Evolutionary conservation across 192 early-diverging fungal species (phyloP).

Genomic region (Kappamyces sp.): DNA sequence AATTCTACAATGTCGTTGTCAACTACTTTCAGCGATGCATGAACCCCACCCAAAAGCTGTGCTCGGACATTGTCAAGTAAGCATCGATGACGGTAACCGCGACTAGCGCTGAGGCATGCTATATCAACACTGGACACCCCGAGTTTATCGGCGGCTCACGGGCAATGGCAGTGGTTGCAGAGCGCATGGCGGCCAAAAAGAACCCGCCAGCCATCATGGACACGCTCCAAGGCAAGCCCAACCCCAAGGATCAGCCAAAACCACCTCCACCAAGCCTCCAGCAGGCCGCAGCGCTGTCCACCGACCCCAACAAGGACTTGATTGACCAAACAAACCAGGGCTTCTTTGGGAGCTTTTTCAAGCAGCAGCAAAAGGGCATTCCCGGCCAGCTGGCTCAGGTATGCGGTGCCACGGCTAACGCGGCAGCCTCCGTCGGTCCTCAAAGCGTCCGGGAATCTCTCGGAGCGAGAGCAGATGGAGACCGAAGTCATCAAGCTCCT

Average conservation of each 20-base stretch:
- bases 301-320: slow-evolving; percentile 50
- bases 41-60: slow-evolving; percentile 90
- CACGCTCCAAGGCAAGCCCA: slow-evolving; percentile 19
- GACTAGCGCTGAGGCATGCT: slow-evolving; percentile 83
- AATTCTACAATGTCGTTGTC: slow-evolving; percentile 89
- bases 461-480: slow-evolving; percentile 96
- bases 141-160: slow-evolving; percentile 98
- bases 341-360: slow-evolving; percentile 98
- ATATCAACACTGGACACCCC: slow-evolving; percentile 98
- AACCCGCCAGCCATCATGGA: slow-evolving; percentile 27
- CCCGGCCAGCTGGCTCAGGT: slow-evolving; percentile 52
- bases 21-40: slow-evolving; percentile 88
- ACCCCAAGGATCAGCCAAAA: slow-evolving; percentile 24
- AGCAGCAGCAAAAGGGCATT: slow-evolving; percentile 66
- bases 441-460: slow-evolving; percentile 91
- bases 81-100: slow-evolving; percentile 19
- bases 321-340: slow-evolving; percentile 56
- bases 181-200: slow-evolving; percentile 70
- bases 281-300: slow-evolving; percentile 18
- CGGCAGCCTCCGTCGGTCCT: slow-evolving; percentile 77
- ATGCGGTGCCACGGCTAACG: not conserved
- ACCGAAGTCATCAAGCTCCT: slow-evolving; percentile 98
- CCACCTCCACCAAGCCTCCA: slow-evolving; percentile 18
- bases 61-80: slow-evolving; percentile 81
- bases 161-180: slow-evolving; percentile 88